Evolutionary conservation across 306 rosid genomes (phyloP).

Genomic region (Malus orientalis): DNA sequence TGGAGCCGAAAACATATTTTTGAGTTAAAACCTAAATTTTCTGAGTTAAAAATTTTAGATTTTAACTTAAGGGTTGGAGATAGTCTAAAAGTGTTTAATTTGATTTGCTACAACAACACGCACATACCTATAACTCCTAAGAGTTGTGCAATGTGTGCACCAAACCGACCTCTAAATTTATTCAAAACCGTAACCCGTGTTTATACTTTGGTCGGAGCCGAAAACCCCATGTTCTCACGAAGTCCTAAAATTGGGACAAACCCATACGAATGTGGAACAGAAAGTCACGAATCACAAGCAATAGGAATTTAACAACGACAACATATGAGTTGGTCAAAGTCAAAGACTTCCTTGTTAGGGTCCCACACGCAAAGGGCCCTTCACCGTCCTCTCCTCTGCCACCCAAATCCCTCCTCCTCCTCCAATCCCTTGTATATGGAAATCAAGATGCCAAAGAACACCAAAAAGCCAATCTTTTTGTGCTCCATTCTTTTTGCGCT

Average conservation of each 20-base stretch:
- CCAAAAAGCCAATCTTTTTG: slow-evolving; percentile 29
- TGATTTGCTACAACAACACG: not conserved
- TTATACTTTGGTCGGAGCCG: not conserved
- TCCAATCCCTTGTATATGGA: slow-evolving; percentile 1
- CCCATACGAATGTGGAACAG: not conserved
- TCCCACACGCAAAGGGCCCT: slow-evolving; percentile 43
- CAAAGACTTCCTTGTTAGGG: slow-evolving; percentile 36
- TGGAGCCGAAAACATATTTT: too few relatives aligned
- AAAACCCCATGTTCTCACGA: not conserved
- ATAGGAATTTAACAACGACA: not conserved
- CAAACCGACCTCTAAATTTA: not conserved
- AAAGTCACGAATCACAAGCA: not conserved
- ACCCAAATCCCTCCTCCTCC: slow-evolving; percentile 23
- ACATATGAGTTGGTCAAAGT: slow-evolving; percentile 43
- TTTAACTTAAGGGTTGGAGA: too few relatives aligned
- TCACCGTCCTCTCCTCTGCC: slow-evolving; percentile 58
- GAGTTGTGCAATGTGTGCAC: not conserved
- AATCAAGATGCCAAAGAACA: slow-evolving; percentile 40
- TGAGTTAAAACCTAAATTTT: too few relatives aligned
- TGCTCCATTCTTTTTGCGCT: slow-evolving; percentile 43
- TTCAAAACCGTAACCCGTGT: not conserved
- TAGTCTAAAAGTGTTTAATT: not conserved
- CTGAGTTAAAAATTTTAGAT: too few relatives aligned
- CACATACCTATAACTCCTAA: not conserved
- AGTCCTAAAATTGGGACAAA: not conserved